These are phyloP conservation scores for Astrothelium subdiscretum DNA, from an alignment of 495 filamentous ascomycete species.

Conservation along the genomic window DNA sequence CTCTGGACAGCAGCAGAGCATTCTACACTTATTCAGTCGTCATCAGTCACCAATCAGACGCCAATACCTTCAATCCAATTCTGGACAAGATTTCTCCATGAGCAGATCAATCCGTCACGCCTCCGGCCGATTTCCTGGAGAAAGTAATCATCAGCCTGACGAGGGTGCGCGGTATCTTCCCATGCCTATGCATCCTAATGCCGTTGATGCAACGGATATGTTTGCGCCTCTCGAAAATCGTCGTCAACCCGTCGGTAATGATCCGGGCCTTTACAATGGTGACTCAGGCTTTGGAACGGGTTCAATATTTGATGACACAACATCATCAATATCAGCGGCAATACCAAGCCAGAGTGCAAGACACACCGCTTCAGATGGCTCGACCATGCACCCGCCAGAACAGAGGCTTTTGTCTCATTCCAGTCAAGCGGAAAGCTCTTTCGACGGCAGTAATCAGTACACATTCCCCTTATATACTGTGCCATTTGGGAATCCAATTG, in stretches of 20 bases:
- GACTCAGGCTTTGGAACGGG: background rate
- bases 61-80: background rate
- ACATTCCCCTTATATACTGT: background rate
- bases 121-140: background rate
- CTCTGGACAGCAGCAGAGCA: background rate
- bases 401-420: background rate
- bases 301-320: background rate
- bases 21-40: background rate
- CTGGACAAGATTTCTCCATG: background rate
- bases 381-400: background rate
- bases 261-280: background rate
- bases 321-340: background rate
- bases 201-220: background rate
- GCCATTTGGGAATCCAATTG: background rate
- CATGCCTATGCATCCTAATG: background rate
- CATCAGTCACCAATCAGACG: background rate
- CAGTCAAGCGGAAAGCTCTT: background rate
- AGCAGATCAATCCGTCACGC: background rate
- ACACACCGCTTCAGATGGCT: background rate
- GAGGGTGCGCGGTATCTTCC: background rate
- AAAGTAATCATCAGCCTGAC: background rate
- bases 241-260: background rate
- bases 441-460: background rate
- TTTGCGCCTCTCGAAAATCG: background rate
- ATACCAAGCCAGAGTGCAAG: background rate